phyloP scores from a whole-genome alignment of 352 stramenopile genomes.

The Pythium aristosporum region DNA sequence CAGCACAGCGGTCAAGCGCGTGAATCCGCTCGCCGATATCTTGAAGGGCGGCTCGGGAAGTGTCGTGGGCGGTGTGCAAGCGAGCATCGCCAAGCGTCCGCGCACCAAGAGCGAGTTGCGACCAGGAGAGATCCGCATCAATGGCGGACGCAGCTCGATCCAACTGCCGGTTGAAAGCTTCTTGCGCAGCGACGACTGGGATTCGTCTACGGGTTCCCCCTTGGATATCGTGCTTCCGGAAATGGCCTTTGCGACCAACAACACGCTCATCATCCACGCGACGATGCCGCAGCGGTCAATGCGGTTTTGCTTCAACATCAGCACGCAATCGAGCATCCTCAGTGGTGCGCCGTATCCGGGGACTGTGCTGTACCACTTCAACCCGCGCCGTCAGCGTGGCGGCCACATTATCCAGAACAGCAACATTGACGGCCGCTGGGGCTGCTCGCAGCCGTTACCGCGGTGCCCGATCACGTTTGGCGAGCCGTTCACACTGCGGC shows the following conservation, averaged over 20 bases:
- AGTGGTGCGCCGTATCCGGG: constrained; percentile 68
- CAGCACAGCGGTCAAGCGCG: constrained; percentile 54
- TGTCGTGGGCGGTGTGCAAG: constrained; percentile 51
- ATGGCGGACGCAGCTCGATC: constrained; percentile 71
- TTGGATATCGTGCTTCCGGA: constrained; percentile 71
- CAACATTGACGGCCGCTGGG: constrained; percentile 80
- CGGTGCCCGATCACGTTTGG: constrained; percentile 73
- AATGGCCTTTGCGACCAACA: constrained; percentile 80
- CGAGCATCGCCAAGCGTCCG: constrained; percentile 55
- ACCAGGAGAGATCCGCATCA: constrained; percentile 74
- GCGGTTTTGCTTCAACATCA: constrained; percentile 79
- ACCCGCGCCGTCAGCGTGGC: constrained; percentile 58
- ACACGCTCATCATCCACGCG: constrained; percentile 82
- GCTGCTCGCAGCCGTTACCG: constrained; percentile 59
- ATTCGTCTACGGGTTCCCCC: constrained; percentile 54
- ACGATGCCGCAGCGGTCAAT: constrained; percentile 61
- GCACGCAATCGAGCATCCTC: constrained; percentile 67
- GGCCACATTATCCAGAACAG: constrained; percentile 80
- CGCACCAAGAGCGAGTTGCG: constrained; percentile 66
- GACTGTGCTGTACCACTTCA: constrained; percentile 83
- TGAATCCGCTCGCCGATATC: constrained; percentile 78
- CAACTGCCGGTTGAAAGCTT: constrained; percentile 80
- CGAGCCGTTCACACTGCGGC: constrained; percentile 70
- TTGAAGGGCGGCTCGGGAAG: constrained; percentile 66
- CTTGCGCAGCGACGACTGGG: constrained; percentile 74